phyloP scores from a whole-genome alignment of 768 basidiomycete species.

The Lactarius tabidus region DNA sequence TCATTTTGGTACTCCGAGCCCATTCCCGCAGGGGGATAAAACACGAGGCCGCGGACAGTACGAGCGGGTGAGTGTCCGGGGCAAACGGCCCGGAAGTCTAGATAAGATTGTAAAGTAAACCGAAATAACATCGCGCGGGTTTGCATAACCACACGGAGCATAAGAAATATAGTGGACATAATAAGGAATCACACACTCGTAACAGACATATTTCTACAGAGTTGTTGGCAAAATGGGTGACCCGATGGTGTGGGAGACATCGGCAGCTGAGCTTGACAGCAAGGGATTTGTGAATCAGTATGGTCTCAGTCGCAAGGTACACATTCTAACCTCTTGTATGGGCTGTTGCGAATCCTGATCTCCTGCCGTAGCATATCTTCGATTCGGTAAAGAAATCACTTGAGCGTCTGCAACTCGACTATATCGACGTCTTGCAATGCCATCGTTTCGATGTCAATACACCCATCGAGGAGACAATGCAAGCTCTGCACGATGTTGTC shows the following conservation, averaged over 20 bases:
- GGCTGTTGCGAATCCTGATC: background rate
- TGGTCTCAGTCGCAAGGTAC: slow-evolving; percentile 37
- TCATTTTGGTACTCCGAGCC: too few species aligned
- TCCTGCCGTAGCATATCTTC: slow-evolving; percentile 57
- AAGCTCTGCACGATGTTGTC: slow-evolving; percentile 40
- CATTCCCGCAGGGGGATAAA: too few species aligned
- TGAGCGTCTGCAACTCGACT: slow-evolving; percentile 69
- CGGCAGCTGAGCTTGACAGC: slow-evolving; percentile 22
- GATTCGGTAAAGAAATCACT: slow-evolving; percentile 59
- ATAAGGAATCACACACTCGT: too few species aligned
- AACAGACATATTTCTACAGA: too few species aligned
- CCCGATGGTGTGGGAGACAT: background rate
- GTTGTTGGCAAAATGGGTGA: slow-evolving; percentile 2
- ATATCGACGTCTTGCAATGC: slow-evolving; percentile 71
- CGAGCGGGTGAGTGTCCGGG: too few species aligned
- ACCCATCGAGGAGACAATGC: slow-evolving; percentile 31
- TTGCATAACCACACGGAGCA: too few species aligned
- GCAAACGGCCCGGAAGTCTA: too few species aligned
- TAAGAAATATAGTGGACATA: too few species aligned
- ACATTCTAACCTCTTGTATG: background rate
- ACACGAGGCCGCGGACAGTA: too few species aligned
- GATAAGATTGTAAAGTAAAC: too few species aligned
- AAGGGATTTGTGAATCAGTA: slow-evolving; percentile 37
- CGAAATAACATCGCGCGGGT: too few species aligned
- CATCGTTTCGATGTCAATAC: slow-evolving; percentile 37